Evolutionary conservation across 441 rosid genomes (phyloP).

Genomic region (Populus trichocarpa): DNA sequence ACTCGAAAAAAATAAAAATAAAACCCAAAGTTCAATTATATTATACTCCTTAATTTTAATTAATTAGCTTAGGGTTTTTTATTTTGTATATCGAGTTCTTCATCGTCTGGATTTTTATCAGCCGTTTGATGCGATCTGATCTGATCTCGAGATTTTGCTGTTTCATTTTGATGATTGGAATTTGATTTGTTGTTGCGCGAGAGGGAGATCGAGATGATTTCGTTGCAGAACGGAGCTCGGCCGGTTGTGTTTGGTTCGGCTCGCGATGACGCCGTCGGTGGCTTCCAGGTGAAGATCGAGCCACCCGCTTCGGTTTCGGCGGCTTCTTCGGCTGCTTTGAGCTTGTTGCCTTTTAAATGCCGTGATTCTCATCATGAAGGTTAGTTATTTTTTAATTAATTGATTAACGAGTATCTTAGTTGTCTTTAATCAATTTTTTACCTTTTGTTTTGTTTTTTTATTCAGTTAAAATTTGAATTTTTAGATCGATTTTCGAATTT

Average conservation of each 20-base stretch:
- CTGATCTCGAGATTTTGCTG: constrained; percentile 18
- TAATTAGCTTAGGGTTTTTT: constrained; percentile 10
- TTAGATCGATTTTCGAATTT: background rate
- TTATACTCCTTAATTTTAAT: background rate
- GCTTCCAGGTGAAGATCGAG: constrained; percentile 47
- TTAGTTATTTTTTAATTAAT: constrained; percentile 7
- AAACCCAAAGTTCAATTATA: background rate
- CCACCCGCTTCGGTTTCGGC: constrained; percentile 12
- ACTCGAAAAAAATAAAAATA: constrained; percentile 6
- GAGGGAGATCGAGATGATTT: constrained; percentile 41
- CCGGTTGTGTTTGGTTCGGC: constrained; percentile 29
- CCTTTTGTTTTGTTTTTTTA: background rate
- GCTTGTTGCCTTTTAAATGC: constrained; percentile 41
- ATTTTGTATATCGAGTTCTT: background rate
- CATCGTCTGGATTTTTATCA: background rate
- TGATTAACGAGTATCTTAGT: background rate
- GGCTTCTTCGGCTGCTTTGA: constrained; percentile 37
- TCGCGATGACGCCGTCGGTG: constrained; percentile 38
- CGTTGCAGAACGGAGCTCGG: constrained; percentile 52
- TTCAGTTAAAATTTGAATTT: background rate
- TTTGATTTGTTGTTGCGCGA: constrained; percentile 24
- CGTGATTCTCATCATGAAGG: constrained; percentile 71
- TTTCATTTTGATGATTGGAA: constrained; percentile 12
- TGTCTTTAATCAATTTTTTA: background rate
- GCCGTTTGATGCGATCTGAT: constrained; percentile 34